A percentile compares a stretch with the other conserved stretches of the same genome.
Conservation (phyloP, 192 early-diverging fungal genomes). For the Coemansia sp. region DNA sequence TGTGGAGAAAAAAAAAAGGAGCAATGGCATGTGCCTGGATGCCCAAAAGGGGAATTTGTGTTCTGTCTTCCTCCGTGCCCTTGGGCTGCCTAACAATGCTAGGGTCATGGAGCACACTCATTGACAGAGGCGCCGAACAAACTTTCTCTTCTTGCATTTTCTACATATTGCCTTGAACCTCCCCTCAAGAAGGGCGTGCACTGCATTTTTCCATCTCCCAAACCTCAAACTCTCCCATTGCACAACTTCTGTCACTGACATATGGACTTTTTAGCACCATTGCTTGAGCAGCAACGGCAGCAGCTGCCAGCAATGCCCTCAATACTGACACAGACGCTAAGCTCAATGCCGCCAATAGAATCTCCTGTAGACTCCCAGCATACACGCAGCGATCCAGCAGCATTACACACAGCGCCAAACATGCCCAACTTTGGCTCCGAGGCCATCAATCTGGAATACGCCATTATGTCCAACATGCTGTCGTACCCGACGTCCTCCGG, state of each 20-base stretch:
- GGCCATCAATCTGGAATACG: constrained; percentile 83
- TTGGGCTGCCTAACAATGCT: too few species aligned
- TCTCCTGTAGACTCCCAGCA: constrained; percentile 6
- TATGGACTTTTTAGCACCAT: constrained; percentile 39
- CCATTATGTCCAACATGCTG: constrained; percentile 88
- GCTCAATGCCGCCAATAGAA: background rate
- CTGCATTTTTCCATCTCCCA: background rate
- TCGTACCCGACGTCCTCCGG: constrained; percentile 56
- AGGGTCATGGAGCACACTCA: too few species aligned
- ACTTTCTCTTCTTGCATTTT: too few species aligned
- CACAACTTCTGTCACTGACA: background rate
- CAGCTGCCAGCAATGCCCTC: constrained; percentile 11
- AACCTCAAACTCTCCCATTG: background rate
- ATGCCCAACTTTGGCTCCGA: constrained; percentile 75
- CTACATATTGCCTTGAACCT: too few species aligned
- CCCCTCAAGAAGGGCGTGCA: too few species aligned
- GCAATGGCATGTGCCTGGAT: background rate
- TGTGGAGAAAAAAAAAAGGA: background rate
- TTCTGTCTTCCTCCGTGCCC: too few species aligned
- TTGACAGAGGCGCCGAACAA: too few species aligned
- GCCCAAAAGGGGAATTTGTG: constrained; percentile 8
- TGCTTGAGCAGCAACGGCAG: constrained; percentile 24
- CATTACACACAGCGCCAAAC: constrained; percentile 26
- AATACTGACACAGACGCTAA: constrained; percentile 3
- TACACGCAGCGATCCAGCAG: constrained; percentile 5